phyloP scores from a whole-genome alignment of 495 filamentous ascomycete species.

The Sordaria brevicollis region DNA sequence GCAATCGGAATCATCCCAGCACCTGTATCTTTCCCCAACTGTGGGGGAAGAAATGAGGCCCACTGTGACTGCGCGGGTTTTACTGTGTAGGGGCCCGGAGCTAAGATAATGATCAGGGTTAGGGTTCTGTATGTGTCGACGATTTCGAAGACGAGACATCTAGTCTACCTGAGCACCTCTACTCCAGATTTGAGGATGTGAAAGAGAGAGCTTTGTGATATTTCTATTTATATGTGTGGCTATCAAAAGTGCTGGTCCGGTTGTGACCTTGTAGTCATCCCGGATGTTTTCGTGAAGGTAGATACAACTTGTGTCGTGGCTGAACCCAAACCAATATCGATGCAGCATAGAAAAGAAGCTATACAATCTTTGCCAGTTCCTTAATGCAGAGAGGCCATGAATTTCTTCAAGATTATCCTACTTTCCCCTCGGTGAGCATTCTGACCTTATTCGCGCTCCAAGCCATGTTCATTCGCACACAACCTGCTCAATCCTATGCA shows the following conservation, averaged over 20 bases:
- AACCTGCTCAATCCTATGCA: slow-evolving; percentile 21
- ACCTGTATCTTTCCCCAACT: background rate
- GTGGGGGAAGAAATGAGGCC: background rate
- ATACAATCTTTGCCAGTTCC: background rate
- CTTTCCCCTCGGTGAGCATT: background rate
- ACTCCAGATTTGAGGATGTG: background rate
- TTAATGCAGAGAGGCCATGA: background rate
- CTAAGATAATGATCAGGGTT: background rate
- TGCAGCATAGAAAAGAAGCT: background rate
- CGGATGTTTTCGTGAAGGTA: background rate
- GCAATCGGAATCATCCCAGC: background rate
- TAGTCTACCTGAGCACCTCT: background rate
- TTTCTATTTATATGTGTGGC: too few relatives aligned
- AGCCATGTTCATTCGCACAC: slow-evolving; percentile 8
- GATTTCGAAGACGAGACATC: background rate
- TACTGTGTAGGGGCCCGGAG: background rate
- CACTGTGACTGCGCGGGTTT: background rate
- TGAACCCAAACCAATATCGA: background rate
- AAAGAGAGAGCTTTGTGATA: too few relatives aligned
- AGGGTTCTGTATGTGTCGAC: background rate
- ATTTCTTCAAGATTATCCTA: too few relatives aligned
- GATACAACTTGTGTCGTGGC: background rate
- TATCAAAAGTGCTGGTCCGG: too few relatives aligned
- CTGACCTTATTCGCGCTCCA: background rate
- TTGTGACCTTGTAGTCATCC: too few relatives aligned